Percentiles rank a stretch among this genome's conserved stretches.
phyloP scores from a whole-genome alignment of 371 early-diverging fungal species.

The Mycotypha africana region DNA sequence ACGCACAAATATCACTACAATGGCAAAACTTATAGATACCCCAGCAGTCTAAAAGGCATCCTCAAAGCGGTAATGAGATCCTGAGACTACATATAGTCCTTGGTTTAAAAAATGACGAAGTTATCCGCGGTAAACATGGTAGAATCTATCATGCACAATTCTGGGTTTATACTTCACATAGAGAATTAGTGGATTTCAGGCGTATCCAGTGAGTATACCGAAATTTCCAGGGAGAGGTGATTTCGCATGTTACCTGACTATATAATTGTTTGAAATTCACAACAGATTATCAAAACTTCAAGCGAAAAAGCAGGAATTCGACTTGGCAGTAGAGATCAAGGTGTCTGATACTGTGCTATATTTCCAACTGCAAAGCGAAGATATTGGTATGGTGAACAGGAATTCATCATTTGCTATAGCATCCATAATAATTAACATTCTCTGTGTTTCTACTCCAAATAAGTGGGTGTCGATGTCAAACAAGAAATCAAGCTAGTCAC shows the following conservation, averaged over 20 bases:
- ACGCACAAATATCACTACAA: too few relatives aligned
- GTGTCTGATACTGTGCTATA: constrained; percentile 4
- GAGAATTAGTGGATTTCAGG: constrained; percentile 29
- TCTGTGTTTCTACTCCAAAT: neutral
- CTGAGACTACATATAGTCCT: constrained; percentile 7
- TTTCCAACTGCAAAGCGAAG: constrained; percentile 32
- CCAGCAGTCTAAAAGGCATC: too few relatives aligned
- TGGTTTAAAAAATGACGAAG: constrained; percentile 10
- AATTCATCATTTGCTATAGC: too few relatives aligned
- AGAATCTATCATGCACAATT: constrained; percentile 26
- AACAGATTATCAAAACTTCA: constrained; percentile 19
- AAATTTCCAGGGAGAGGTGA: too few relatives aligned
- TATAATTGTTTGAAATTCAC: too few relatives aligned
- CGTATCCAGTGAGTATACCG: constrained; percentile 35
- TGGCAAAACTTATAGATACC: too few relatives aligned
- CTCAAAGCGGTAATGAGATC: constrained; percentile 1
- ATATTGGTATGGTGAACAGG: constrained; percentile 38
- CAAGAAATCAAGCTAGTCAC: too few relatives aligned
- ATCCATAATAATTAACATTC: neutral
- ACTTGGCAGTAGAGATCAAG: constrained; percentile 9
- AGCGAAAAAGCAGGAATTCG: constrained; percentile 10
- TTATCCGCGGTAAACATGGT: constrained; percentile 10
- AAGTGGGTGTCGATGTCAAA: constrained; percentile 29
- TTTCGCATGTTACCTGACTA: too few relatives aligned
- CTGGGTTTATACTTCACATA: constrained; percentile 24